Conservation (phyloP, 2,329 filamentous ascomycete species). For the Colletotrichum horii region DNA sequence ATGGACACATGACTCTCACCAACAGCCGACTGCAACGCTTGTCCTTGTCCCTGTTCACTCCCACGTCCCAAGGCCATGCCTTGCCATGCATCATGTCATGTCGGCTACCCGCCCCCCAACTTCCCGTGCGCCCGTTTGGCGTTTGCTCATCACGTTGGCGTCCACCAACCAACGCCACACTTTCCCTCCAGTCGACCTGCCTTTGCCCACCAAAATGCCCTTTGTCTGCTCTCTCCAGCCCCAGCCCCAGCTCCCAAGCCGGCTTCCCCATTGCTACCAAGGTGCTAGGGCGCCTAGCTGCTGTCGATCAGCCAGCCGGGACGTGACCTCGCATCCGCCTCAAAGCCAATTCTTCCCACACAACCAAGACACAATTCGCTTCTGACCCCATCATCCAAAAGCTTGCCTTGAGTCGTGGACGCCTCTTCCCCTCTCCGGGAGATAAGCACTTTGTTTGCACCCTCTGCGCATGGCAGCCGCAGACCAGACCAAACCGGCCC, state of each 20-base stretch:
- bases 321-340: neutral
- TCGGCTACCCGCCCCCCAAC: constrained; percentile 7
- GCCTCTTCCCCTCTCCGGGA: neutral
- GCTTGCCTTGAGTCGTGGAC: neutral
- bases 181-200: neutral
- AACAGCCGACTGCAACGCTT: neutral
- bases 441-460: neutral
- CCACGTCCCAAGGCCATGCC: neutral
- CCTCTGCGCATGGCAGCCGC: neutral
- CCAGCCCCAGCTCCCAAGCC: neutral
- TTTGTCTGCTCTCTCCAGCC: neutral
- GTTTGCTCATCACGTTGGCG: constrained; percentile 7
- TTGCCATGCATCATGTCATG: neutral
- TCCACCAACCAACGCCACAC: constrained; percentile 5
- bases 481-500: neutral
- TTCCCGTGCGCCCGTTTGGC: constrained; percentile 17
- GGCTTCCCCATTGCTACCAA: neutral
- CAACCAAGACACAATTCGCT: neutral
- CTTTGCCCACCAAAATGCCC: neutral
- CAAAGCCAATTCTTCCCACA: neutral
- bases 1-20: constrained; percentile 1
- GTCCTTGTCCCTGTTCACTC: neutral
- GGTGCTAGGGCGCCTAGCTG: neutral
- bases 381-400: neutral
- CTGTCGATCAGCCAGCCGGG: neutral